A percentile compares a stretch with the other conserved stretches of the same genome.
Evolutionary conservation across 345 rosid species (phyloP).

Genomic region (Camelina laxa): DNA sequence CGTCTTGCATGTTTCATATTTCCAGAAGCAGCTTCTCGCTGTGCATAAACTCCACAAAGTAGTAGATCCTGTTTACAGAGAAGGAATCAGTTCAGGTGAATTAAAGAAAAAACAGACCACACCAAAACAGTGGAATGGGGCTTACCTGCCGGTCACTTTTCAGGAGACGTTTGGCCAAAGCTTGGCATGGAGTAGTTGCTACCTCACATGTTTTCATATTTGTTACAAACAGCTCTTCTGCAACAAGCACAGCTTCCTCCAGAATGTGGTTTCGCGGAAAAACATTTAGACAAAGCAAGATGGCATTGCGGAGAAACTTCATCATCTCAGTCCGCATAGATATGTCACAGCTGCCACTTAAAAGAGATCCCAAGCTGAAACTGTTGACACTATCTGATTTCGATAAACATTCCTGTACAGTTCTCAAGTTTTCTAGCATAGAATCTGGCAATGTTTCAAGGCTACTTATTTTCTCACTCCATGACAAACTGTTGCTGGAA

Average conservation of each 20-base stretch:
- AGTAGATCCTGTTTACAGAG: slow-evolving; percentile 66
- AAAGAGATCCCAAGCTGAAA: slow-evolving; percentile 54
- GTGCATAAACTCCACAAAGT: slow-evolving; percentile 97
- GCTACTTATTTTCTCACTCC: slow-evolving; percentile 70
- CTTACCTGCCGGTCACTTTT: slow-evolving; percentile 92
- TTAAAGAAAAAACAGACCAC: slow-evolving; percentile 19
- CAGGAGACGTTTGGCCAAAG: slow-evolving; percentile 84
- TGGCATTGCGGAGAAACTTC: slow-evolving; percentile 86
- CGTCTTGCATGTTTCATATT: slow-evolving; percentile 87
- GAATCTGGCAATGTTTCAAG: slow-evolving; percentile 69
- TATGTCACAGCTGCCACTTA: slow-evolving; percentile 52
- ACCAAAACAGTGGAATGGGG: slow-evolving; percentile 30
- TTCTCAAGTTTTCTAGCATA: slow-evolving; percentile 56
- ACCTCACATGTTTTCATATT: slow-evolving; percentile 60
- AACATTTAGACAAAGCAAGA: slow-evolving; percentile 69
- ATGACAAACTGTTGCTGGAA: slow-evolving; percentile 83
- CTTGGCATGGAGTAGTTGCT: slow-evolving; percentile 71
- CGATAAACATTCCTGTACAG: slow-evolving; percentile 45
- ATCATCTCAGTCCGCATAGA: slow-evolving; percentile 62
- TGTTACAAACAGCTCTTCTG: slow-evolving; percentile 77
- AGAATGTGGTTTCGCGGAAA: slow-evolving; percentile 81
- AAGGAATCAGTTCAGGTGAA: slow-evolving; percentile 15
- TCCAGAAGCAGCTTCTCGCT: slow-evolving; percentile 80
- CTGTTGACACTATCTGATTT: slow-evolving; percentile 44
- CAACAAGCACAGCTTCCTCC: slow-evolving; percentile 88